phyloP scores from a whole-genome alignment of 495 filamentous ascomycete genomes.

The Immersiella caudata region DNA sequence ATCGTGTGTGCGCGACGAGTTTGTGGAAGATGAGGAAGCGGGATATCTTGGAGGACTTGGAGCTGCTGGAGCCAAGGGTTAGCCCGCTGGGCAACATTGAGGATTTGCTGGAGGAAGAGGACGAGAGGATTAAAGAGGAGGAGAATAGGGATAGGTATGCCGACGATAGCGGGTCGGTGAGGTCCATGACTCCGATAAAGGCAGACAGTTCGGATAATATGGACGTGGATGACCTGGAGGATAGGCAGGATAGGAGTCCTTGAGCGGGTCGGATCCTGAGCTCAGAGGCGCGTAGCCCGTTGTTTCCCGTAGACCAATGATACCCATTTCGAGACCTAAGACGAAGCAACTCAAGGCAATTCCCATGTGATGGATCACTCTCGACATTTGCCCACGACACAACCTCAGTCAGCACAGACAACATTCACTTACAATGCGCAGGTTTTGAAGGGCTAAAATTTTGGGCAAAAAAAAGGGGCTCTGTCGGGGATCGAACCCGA shows the following conservation, averaged over 20 bases:
- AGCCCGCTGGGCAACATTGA: conserved; percentile 89
- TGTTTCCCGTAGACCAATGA: no score
- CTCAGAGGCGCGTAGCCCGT: no score
- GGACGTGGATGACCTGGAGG: neutral
- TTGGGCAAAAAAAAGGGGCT: neutral
- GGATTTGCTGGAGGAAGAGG: conserved; percentile 71
- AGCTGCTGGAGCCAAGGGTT: conserved; percentile 79
- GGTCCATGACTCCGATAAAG: conserved; percentile 4
- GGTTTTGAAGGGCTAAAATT: no score
- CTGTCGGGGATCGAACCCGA: conserved; percentile 1
- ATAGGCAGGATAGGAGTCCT: neutral
- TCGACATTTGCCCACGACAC: no score
- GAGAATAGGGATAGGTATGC: conserved; percentile 36
- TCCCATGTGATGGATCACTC: no score
- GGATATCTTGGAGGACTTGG: conserved; percentile 84
- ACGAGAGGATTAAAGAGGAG: conserved; percentile 40
- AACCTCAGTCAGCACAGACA: no score
- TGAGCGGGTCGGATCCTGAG: neutral
- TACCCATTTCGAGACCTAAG: no score
- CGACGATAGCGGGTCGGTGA: conserved; percentile 3
- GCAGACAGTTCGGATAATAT: neutral
- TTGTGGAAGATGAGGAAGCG: conserved; percentile 88
- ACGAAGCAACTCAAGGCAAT: no score
- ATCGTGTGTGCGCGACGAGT: conserved; percentile 87
- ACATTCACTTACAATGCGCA: no score